Evolutionary conservation across 2,329 filamentous ascomycete genomes (phyloP).

Genomic region (Talaromyces sp.): DNA sequence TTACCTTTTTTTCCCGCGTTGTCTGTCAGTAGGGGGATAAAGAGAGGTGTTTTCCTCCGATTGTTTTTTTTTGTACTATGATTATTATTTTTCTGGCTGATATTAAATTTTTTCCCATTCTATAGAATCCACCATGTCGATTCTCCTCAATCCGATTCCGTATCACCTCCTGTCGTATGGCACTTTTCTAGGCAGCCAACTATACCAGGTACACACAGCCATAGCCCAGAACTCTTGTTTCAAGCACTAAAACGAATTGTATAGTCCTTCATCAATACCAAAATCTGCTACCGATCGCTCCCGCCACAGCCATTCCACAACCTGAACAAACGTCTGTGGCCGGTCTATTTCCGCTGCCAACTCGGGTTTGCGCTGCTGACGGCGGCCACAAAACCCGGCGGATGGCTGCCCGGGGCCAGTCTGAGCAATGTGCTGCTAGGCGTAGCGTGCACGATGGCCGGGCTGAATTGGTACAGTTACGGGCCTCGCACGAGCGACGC

Average conservation of each 20-base stretch:
- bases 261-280: slow-evolving; percentile 36
- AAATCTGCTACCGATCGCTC: slow-evolving; percentile 32
- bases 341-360: slow-evolving; percentile 36
- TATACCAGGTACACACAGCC: slow-evolving; percentile 26
- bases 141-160: slow-evolving; percentile 20
- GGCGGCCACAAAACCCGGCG: slow-evolving; percentile 22
- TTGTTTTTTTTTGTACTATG: neutral
- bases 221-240: neutral
- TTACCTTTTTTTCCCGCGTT: neutral
- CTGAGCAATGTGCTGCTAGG: slow-evolving; percentile 24
- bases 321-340: slow-evolving; percentile 38
- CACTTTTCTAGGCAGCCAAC: slow-evolving; percentile 34
- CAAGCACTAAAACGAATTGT: neutral
- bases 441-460: slow-evolving; percentile 26
- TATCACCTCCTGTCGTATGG: slow-evolving; percentile 38
- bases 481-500: slow-evolving; percentile 31
- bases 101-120: neutral
- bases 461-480: slow-evolving; percentile 32
- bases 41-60: neutral
- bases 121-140: slow-evolving; percentile 1
- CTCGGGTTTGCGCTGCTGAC: slow-evolving; percentile 31
- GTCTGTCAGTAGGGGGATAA: neutral
- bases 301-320: slow-evolving; percentile 33
- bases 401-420: slow-evolving; percentile 24
- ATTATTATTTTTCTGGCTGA: too few relatives aligned